Conservation (phyloP, 352 stramenopile genomes). For the Globisporangium apiculatum region DNA sequence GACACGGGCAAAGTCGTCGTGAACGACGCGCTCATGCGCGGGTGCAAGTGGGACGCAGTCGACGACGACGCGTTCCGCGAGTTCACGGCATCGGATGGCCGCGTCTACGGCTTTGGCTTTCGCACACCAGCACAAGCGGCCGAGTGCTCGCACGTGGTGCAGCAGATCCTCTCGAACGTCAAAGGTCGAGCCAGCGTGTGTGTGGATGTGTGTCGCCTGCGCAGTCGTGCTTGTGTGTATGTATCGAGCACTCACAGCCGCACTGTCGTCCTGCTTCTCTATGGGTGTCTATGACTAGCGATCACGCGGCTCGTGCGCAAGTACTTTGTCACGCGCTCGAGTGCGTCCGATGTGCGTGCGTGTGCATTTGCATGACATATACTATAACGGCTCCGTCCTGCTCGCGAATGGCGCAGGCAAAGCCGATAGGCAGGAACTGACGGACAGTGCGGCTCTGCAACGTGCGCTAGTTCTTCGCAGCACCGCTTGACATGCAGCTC, state of each 20-base stretch:
- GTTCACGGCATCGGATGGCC: slow-evolving; percentile 27
- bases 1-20: slow-evolving; percentile 48
- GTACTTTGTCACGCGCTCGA: neutral
- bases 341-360: slow-evolving; percentile 2
- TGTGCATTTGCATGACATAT: too few relatives aligned
- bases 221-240: neutral
- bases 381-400: too few relatives aligned
- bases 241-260: too few relatives aligned
- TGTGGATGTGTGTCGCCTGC: too few relatives aligned
- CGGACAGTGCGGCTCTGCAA: too few relatives aligned
- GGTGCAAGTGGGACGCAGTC: slow-evolving; percentile 37
- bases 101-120: slow-evolving; percentile 46
- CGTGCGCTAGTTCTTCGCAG: slow-evolving; percentile 16
- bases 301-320: slow-evolving; percentile 9
- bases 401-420: too few relatives aligned
- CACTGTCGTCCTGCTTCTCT: too few relatives aligned
- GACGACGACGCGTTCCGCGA: slow-evolving; percentile 26
- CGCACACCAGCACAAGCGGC: slow-evolving; percentile 27
- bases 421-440: too few relatives aligned
- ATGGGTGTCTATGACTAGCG: neutral
- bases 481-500: slow-evolving; percentile 15
- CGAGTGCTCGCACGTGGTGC: slow-evolving; percentile 45
- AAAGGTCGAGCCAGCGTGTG: slow-evolving; percentile 19
- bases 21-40: slow-evolving; percentile 31
- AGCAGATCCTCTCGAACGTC: slow-evolving; percentile 32